Percentiles rank a stretch among this genome's conserved stretches.
These are phyloP conservation scores for Ascodesmis nigricans DNA, from an alignment of 495 filamentous ascomycete genomes.

Conservation along the genomic window DNA sequence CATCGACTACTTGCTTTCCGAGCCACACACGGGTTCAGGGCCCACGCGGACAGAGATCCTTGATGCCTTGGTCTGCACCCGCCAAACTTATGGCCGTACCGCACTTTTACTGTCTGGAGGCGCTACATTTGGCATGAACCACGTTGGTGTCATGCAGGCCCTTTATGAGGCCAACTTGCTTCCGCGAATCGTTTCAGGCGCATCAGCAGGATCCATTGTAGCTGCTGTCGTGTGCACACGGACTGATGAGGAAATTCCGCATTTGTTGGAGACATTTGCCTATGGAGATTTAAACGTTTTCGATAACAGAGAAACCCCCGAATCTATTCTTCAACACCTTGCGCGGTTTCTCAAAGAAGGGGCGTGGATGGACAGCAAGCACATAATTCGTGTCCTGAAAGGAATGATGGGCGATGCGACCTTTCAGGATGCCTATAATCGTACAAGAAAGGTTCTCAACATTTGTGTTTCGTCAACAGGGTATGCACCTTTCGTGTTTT, in stretches of 20 bases:
- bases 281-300: slow-evolving; percentile 74
- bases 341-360: slow-evolving; percentile 59
- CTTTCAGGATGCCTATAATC: slow-evolving; percentile 88
- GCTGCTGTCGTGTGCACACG: slow-evolving; percentile 65
- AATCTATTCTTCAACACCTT: slow-evolving; percentile 45
- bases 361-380: slow-evolving; percentile 57
- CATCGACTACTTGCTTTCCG: slow-evolving; percentile 33
- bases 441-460: slow-evolving; percentile 71
- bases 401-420: slow-evolving; percentile 65
- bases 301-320: slow-evolving; percentile 38
- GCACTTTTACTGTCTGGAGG: slow-evolving; percentile 75
- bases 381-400: slow-evolving; percentile 62
- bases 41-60: slow-evolving; percentile 36
- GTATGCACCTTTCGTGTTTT: background rate
- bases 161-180: slow-evolving; percentile 54
- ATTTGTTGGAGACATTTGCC: slow-evolving; percentile 46
- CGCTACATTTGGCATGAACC: slow-evolving; percentile 87
- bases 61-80: slow-evolving; percentile 50
- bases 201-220: slow-evolving; percentile 87
- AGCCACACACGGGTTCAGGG: slow-evolving; percentile 29
- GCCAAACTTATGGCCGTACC: slow-evolving; percentile 74
- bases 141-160: slow-evolving; percentile 81
- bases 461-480: slow-evolving; percentile 68
- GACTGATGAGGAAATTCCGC: slow-evolving; percentile 65
- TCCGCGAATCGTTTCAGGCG: slow-evolving; percentile 80